phyloP scores from a whole-genome alignment of 768 basidiomycete species.

The Cystobasidiopsis lactophilus region DNA sequence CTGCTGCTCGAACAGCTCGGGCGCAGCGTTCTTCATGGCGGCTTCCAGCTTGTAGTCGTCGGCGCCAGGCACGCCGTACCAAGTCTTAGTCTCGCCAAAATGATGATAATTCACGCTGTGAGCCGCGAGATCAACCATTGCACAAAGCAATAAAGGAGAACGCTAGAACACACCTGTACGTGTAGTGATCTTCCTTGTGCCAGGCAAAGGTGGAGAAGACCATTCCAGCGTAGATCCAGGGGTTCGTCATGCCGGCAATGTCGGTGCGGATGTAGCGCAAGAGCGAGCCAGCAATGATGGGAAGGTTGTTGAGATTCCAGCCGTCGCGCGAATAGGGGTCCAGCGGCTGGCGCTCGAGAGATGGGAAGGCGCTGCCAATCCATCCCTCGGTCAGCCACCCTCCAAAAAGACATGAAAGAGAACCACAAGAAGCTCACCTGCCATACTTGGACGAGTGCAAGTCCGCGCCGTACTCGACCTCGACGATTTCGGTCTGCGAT shows the following conservation, averaged over 20 bases:
- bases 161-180: slow-evolving; percentile 90
- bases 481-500: slow-evolving; percentile 69
- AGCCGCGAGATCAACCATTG: not conserved
- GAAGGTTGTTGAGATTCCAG: slow-evolving; percentile 88
- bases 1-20: slow-evolving; percentile 92
- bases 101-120: slow-evolving; percentile 33
- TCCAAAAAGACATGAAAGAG: not conserved
- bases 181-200: slow-evolving; percentile 99
- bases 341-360: slow-evolving; percentile 75
- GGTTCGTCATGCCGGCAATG: slow-evolving; percentile 98
- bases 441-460: slow-evolving; percentile 93
- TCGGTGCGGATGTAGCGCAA: slow-evolving; percentile 95
- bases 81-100: slow-evolving; percentile 98
- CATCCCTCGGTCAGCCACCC: slow-evolving; percentile 1
- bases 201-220: slow-evolving; percentile 97
- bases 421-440: slow-evolving; percentile 47
- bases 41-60: slow-evolving; percentile 91
- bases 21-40: slow-evolving; percentile 82
- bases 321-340: slow-evolving; percentile 69
- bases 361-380: slow-evolving; percentile 62
- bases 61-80: slow-evolving; percentile 94
- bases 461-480: slow-evolving; percentile 98
- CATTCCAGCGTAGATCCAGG: slow-evolving; percentile 97
- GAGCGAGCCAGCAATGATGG: slow-evolving; percentile 75
- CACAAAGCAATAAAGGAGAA: slow-evolving; percentile 24